Base-by-base conservation (phyloP, 2,329 filamentous ascomycete genomes). In the Penicillium sp. region DNA sequence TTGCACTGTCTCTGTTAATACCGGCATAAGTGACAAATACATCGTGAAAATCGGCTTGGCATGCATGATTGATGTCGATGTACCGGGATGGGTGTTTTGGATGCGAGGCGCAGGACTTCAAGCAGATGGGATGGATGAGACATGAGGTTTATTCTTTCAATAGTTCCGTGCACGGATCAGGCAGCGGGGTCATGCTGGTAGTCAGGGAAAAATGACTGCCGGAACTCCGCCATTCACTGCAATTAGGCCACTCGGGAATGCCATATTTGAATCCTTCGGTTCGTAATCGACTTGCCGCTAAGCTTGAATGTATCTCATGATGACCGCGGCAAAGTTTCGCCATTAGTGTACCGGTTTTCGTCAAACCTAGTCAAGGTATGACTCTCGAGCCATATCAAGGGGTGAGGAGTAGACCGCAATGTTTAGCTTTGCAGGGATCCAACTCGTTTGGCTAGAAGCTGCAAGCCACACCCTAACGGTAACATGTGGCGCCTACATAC, bases 81-180 rank as follows among this genome's bases (percentile, higher is more conserved):
- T 51, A 47, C 52, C 55, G 54, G 47, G 43, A 40, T 29, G 27
- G 43, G 48, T 31, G 16, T 38, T 34, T 39, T 42, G 11, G 36
- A 50, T 45, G 34, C 13, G 21, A 42, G 38, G 39, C 7, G 29
- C 10, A 34, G 29, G 49, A 31, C 21, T 11, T 32, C 31, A 48
- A 44, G 24, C 42, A 7, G 27, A 55, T 38, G 24, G 42, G 16
- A 29, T 46, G 8, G 16, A 34, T 42, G 27, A n/a, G 9, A 18
- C 18, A 10, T 16, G 47, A 36, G 11, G 47, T 8, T 40, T 21
- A 31, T 44, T 14, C 38, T 52, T 52, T 53, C 61, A 65, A 64
- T 64, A 65, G 62, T 65, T 55, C 27, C 38, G 61, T 58, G 59
- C 62, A 65, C 62, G 56, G 62, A 58, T 63, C 62, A 56, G 54